Base-by-base conservation (phyloP, 345 rosid species). In the Lumnitzera littorea region DNA sequence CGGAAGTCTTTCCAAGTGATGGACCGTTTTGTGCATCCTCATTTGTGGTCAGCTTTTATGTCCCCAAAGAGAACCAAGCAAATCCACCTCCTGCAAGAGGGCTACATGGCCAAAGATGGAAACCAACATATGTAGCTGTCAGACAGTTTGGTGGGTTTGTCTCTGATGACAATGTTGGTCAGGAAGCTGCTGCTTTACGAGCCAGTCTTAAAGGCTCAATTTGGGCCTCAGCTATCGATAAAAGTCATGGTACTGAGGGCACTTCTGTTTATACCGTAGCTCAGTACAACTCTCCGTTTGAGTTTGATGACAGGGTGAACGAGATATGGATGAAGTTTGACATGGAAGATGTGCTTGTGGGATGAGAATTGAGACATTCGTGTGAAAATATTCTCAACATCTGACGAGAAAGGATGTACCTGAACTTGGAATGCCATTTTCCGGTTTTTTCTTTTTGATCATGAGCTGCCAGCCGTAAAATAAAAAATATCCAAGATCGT, bases 221-320 rank as follows among this genome's bases (percentile, higher is more conserved):
- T 1, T 89, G 95, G 98, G 81, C 76, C 11, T 68, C 58, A 20
- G 90, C 90, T 10, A 79, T 91, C 14, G 62, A 75, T 65, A 83
- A 83, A 67, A 80, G 77, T 65, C 82, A 20, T 15, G 63, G 50
- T 23, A 62, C 50, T 11, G 67, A 62, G 43, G 7, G 71, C 0
- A 54, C 72, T 62, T 70, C 87, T 0, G 77, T 64, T 15, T 91
- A 91, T 62, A 83, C 66, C 0, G 95, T 91, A 13, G 91, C 95
- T 0, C 96, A 89, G 76, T 91, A 89, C 55, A 91, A 91, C 64
- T 89, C 98, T 14, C 98, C 98, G 1, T 89, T 91, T 48, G 91
- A 91, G 56, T 86, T 67, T 65, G 36, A 72, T 2, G 57, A 78
- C 55, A 77, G 96, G 48, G 89, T 91, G 50, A 89, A 91, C 68